These are phyloP conservation scores for Collybia nuda DNA, from an alignment of 768 basidiomycete genomes.

Conservation along the genomic window DNA sequence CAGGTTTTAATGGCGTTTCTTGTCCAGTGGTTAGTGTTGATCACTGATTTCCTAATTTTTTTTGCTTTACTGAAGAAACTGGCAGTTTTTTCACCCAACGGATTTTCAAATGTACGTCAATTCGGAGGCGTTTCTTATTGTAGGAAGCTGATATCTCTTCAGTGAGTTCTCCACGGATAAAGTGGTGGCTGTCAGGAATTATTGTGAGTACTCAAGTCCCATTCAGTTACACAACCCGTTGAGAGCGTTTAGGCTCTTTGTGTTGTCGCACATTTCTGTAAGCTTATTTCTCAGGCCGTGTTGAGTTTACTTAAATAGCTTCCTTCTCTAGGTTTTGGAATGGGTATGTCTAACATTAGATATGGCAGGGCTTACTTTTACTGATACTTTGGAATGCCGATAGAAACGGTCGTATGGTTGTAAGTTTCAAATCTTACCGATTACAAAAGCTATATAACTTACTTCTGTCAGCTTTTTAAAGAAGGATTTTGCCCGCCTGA, in stretches of 20 bases:
- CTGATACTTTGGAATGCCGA: not conserved
- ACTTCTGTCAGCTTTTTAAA: slow-evolving; percentile 31
- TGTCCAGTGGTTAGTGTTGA: slow-evolving; percentile 36
- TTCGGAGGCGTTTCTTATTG: not conserved
- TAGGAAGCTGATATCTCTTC: not conserved
- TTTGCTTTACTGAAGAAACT: not conserved
- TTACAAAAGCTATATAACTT: not conserved
- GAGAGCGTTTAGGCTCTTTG: slow-evolving; percentile 20
- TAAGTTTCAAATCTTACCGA: slow-evolving; percentile 13
- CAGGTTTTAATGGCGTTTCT: slow-evolving; percentile 41
- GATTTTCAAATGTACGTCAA: slow-evolving; percentile 34
- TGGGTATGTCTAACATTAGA: slow-evolving; percentile 25
- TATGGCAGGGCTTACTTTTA: not conserved
- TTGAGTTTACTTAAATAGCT: not conserved
- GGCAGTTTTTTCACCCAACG: slow-evolving; percentile 39
- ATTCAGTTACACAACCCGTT: not conserved
- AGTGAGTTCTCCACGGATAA: slow-evolving; percentile 33
- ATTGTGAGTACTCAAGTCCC: slow-evolving; percentile 23
- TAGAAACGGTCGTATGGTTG: slow-evolving; percentile 39
- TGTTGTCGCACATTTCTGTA: slow-evolving; percentile 41
- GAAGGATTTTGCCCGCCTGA: slow-evolving; percentile 31
- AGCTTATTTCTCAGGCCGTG: slow-evolving; percentile 10
- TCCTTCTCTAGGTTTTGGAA: slow-evolving; percentile 33
- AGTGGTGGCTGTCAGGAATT: slow-evolving; percentile 34
- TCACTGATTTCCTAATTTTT: not conserved